Base-by-base conservation (phyloP, 768 basidiomycete genomes). In the Macrolepiota fuliginosa region DNA sequence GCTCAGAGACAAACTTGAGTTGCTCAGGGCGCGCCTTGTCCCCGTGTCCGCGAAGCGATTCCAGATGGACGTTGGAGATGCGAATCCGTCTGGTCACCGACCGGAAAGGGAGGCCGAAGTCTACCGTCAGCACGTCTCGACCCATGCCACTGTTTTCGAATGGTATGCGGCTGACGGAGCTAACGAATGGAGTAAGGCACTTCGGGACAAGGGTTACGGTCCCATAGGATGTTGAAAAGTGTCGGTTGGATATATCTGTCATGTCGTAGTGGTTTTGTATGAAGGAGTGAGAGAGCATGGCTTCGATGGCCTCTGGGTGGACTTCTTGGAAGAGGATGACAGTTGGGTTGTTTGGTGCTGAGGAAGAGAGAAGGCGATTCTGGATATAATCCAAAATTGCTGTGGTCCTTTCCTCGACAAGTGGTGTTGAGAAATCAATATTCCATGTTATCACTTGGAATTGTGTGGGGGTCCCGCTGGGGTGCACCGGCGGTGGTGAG, bases 281-380 rank as follows among this genome's bases (percentile, higher is more conserved):
- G 40, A 54, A 61, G 2, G 59, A 29, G 42, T 61, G 51, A 2
- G 59, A 61, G 29, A 61, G 59, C 29, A 61, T 42, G 17, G 40
- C 29, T 4, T 29, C 42, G 22, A 61, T 54, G 22, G 59, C 59
- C 6, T 54, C 42, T 6, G 4, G 25, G 49, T 53, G 19, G 42
- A 61, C 59, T 45, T 61, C 59, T 36, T 61, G 59, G 27, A 61
- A 52, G 15, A 61, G 53, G 13, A 61, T 53, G 59, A 61, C 54
- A 32, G 52, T 54, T 7, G 59, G 59, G 27, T 54, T 45, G 11
- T 13, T 37, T 42, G 54, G 51, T 17, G 52, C 13, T 22, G 11
- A 12, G 10, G 45, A 50, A 39, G 12, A 19, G 22, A 32, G n/a
- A 10, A 42, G 15, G 13, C 52, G 42, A 17, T 22, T 54, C 35